Evolutionary conservation across 495 filamentous ascomycete genomes (phyloP).

Genomic region (Podospora appendiculata): DNA sequence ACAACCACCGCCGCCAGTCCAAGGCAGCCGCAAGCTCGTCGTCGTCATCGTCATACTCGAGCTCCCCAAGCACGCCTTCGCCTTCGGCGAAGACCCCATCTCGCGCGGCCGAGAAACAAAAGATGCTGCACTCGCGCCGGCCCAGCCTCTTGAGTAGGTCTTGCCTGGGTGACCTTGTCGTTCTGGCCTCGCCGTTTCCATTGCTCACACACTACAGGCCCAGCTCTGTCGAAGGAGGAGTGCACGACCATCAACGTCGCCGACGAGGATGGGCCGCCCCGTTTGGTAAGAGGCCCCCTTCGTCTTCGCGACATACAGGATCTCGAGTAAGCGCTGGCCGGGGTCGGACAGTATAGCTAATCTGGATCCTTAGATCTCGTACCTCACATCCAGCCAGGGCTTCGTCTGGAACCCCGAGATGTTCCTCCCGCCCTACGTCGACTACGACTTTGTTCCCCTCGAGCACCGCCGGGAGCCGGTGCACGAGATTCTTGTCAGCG

Average conservation of each 20-base stretch:
- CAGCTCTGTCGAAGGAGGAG: constrained; percentile 55
- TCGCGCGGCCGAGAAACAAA: constrained; percentile 28
- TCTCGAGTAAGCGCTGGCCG: too few relatives aligned
- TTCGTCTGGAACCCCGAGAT: constrained; percentile 67
- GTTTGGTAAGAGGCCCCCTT: constrained; percentile 43
- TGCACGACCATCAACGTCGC: constrained; percentile 63
- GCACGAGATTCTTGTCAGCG: constrained; percentile 57
- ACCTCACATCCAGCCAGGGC: constrained; percentile 59
- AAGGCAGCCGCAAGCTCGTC: constrained; percentile 37
- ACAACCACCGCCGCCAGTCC: constrained; percentile 22
- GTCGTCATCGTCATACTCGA: constrained; percentile 46
- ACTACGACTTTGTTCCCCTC: constrained; percentile 50
- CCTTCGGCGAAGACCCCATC: constrained; percentile 23
- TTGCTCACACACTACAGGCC: constrained; percentile 35
- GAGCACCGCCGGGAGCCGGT: constrained; percentile 61
- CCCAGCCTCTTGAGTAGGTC: constrained; percentile 48
- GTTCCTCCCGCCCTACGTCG: constrained; percentile 50
- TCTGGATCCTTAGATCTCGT: constrained; percentile 49
- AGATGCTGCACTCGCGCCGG: constrained; percentile 41
- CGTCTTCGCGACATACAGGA: not conserved
- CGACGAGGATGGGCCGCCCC: constrained; percentile 52
- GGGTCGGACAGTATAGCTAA: not conserved
- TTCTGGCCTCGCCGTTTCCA: not conserved
- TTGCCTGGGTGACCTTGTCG: not conserved
- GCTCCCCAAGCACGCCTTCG: constrained; percentile 40